Conservation (phyloP, 1,139 yeast genomes). For the Kodamaea sp. region DNA sequence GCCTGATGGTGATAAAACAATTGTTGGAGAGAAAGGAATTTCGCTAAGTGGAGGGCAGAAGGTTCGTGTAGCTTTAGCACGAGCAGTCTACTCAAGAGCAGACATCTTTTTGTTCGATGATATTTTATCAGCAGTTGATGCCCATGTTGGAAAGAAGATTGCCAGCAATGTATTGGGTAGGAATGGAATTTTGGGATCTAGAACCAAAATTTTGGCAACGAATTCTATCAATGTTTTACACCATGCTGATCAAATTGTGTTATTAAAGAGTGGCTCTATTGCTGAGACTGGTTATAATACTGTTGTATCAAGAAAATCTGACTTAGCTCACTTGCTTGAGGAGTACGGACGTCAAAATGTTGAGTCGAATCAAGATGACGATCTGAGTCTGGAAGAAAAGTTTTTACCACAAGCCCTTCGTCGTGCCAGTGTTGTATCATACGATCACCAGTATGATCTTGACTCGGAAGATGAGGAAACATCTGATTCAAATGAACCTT, state of each 20-base stretch:
- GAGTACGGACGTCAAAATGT: too few species aligned
- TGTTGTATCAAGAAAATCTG: conserved; percentile 13
- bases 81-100: conserved; percentile 42
- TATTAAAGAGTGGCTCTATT: conserved; percentile 17
- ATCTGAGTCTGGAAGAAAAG: too few species aligned
- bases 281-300: conserved; percentile 29
- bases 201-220: conserved; percentile 28
- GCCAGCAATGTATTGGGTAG: conserved; percentile 20
- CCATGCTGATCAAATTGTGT: conserved; percentile 27
- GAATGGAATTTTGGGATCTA: conserved; percentile 24
- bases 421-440: conserved; percentile 24
- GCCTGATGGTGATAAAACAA: conserved; percentile 42
- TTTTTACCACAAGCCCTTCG: too few species aligned
- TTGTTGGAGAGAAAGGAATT: conserved; percentile 46
- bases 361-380: too few species aligned
- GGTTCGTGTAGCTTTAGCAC: conserved; percentile 39
- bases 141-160: conserved; percentile 30
- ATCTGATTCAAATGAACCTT: not conserved
- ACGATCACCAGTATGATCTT: conserved; percentile 21
- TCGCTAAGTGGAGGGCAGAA: conserved; percentile 46
- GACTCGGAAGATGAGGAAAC: conserved; percentile 10
- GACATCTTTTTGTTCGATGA: conserved; percentile 40
- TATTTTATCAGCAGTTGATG: conserved; percentile 39
- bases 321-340: conserved; percentile 47
- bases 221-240: conserved; percentile 27